These are phyloP conservation scores for Cladorrhinum sp. DNA, from an alignment of 2,329 filamentous ascomycete genomes.

Conservation along the genomic window DNA sequence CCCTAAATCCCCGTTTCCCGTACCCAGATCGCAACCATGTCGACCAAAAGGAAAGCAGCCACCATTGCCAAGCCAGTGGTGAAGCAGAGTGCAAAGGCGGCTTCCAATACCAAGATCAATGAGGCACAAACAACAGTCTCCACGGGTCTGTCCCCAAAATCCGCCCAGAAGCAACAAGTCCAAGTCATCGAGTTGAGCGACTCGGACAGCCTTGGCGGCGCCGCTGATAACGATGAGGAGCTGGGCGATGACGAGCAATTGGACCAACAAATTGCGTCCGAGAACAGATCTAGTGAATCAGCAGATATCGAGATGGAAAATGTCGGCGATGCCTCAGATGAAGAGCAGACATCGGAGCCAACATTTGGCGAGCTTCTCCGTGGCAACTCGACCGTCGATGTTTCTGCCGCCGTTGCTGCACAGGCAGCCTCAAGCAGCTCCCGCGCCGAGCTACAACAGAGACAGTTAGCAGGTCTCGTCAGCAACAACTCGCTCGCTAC, in stretches of 20 bases:
- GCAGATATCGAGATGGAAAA: slow-evolving; percentile 26
- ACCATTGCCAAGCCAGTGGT: slow-evolving; percentile 55
- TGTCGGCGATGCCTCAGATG: slow-evolving; percentile 38
- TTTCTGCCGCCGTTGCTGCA: slow-evolving; percentile 57
- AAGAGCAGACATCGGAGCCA: slow-evolving; percentile 53
- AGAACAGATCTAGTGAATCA: slow-evolving; percentile 19
- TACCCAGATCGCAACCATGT: slow-evolving; percentile 39
- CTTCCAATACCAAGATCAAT: slow-evolving; percentile 52
- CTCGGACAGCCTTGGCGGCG: slow-evolving; percentile 44
- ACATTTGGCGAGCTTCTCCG: slow-evolving; percentile 86
- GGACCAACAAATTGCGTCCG: slow-evolving; percentile 19
- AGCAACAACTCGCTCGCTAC: slow-evolving; percentile 81
- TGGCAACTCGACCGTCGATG: slow-evolving; percentile 68
- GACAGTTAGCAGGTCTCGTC: slow-evolving; percentile 51
- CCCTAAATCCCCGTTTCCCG: not conserved
- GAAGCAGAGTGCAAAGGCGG: slow-evolving; percentile 51
- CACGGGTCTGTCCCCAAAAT: slow-evolving; percentile 36
- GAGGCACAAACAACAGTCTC: slow-evolving; percentile 57
- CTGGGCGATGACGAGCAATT: slow-evolving; percentile 24
- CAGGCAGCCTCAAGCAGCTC: slow-evolving; percentile 35
- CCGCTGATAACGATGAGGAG: slow-evolving; percentile 43
- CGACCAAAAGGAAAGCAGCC: slow-evolving; percentile 59
- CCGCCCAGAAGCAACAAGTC: slow-evolving; percentile 20
- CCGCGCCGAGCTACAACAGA: slow-evolving; percentile 35
- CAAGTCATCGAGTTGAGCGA: slow-evolving; percentile 58